These are phyloP conservation scores for Solanum ahanhuiri DNA, from an alignment of 257 asterid genomes.

Conservation along the genomic window DNA sequence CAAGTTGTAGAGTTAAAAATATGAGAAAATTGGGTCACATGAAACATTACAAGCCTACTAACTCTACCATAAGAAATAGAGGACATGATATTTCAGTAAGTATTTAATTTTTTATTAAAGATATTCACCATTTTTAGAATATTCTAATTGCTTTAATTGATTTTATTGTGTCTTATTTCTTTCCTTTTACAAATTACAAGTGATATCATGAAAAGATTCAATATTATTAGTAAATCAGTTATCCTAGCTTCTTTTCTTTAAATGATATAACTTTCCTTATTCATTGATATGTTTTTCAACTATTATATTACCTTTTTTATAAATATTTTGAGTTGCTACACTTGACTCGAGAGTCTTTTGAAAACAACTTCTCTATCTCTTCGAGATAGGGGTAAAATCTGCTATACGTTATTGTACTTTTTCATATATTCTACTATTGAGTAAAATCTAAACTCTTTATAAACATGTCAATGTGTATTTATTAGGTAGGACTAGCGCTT, in stretches of 20 bases:
- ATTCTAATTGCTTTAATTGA: not conserved
- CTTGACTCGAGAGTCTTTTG: not conserved
- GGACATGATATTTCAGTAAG: constrained; percentile 65
- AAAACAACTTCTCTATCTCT: not conserved
- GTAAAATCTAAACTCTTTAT: not conserved
- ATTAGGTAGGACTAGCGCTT: not conserved
- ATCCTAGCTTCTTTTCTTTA: not conserved
- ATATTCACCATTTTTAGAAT: not conserved
- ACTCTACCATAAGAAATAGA: constrained; percentile 45
- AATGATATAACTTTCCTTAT: not conserved
- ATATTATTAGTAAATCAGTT: not conserved
- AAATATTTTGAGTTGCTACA: not conserved
- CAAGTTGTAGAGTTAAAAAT: constrained; percentile 24
- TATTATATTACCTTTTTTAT: not conserved
- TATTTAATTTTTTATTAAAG: not conserved
- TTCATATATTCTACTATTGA: not conserved
- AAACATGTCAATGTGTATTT: fast-evolving
- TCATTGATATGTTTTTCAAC: not conserved
- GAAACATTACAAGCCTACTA: constrained; percentile 19
- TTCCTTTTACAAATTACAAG: not conserved
- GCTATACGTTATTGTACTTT: not conserved
- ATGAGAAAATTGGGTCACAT: constrained; percentile 8
- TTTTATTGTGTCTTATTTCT: not conserved
- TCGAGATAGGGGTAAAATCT: not conserved
- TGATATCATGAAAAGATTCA: not conserved